These are phyloP conservation scores for Globisporangium nagaii DNA, from an alignment of 352 stramenopile genomes.

Conservation along the genomic window DNA sequence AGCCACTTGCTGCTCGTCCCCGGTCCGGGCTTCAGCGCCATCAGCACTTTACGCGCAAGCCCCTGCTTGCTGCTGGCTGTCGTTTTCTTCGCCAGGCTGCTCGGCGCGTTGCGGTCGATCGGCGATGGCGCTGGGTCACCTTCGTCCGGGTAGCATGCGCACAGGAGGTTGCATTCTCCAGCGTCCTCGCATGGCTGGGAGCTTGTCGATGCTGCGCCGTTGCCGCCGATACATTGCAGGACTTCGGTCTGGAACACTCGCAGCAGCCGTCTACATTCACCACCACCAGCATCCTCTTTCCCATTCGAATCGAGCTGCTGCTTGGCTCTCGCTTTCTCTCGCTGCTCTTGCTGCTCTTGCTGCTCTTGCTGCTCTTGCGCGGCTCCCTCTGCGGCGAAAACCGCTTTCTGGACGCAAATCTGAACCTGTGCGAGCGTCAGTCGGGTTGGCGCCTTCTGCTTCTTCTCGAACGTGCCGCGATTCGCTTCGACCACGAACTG, in stretches of 20 bases:
- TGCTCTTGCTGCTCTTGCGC: neutral
- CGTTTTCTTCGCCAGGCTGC: conserved; percentile 10
- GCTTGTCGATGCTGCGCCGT: neutral
- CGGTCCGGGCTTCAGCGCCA: conserved; percentile 1
- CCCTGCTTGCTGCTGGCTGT: neutral
- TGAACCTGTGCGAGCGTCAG: conserved; percentile 23
- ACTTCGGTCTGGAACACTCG: conserved; percentile 7
- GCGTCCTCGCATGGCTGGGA: neutral
- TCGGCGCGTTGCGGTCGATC: conserved; percentile 16
- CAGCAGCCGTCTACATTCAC: neutral
- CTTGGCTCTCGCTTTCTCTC: too few relatives aligned
- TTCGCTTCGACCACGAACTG: conserved; percentile 18
- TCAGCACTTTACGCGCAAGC: conserved; percentile 13
- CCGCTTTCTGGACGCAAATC: conserved; percentile 20
- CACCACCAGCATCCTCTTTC: neutral
- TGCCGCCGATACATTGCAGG: neutral
- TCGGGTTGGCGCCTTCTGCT: conserved; percentile 4
- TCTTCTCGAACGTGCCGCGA: conserved; percentile 15
- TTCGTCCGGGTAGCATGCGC: conserved; percentile 13
- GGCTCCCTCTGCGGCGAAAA: conserved; percentile 22
- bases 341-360: too few relatives aligned
- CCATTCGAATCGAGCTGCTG: neutral
- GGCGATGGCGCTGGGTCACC: neutral
- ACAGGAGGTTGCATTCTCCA: neutral
- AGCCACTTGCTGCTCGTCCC: conserved; percentile 13